Evolutionary conservation across 805 yeast species (phyloP).

Genomic region (Cyberlindnera meyerae): DNA sequence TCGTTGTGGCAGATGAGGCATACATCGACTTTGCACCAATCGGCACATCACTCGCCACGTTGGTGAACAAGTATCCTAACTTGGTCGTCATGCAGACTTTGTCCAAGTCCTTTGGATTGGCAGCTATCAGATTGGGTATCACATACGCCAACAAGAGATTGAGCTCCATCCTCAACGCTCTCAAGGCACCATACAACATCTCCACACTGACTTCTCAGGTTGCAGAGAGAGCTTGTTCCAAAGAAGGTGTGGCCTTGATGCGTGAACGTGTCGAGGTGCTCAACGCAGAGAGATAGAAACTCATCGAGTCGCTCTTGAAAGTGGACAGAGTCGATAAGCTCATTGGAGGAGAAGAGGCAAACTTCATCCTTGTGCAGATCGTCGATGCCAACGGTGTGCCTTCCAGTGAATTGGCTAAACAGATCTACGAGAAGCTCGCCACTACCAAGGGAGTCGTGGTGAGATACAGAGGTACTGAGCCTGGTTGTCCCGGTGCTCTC

Average conservation of each 20-base stretch:
- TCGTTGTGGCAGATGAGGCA: constrained; percentile 90
- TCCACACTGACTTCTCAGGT: constrained; percentile 73
- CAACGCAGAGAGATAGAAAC: constrained; percentile 46
- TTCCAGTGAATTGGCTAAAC: constrained; percentile 59
- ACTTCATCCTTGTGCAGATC: constrained; percentile 74
- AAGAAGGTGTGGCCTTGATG: constrained; percentile 57
- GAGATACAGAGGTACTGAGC: constrained; percentile 85
- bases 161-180: constrained; percentile 68
- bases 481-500: constrained; percentile 83
- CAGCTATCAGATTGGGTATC: constrained; percentile 88
- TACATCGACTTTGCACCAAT: constrained; percentile 77
- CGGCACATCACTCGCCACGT: constrained; percentile 68
- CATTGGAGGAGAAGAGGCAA: constrained; percentile 83
- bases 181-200: constrained; percentile 96
- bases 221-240: constrained; percentile 67
- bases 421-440: constrained; percentile 68
- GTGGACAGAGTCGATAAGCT: constrained; percentile 65
- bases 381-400: constrained; percentile 60
- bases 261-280: constrained; percentile 45
- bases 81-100: constrained; percentile 86
- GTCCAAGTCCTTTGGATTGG: constrained; percentile 93
- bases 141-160: constrained; percentile 61
- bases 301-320: constrained; percentile 49
- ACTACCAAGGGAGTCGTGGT: constrained; percentile 72
- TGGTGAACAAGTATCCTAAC: constrained; percentile 78